phyloP scores from a whole-genome alignment of 2,329 filamentous ascomycete genomes.

The Scopulariopsis brevicaulis region DNA sequence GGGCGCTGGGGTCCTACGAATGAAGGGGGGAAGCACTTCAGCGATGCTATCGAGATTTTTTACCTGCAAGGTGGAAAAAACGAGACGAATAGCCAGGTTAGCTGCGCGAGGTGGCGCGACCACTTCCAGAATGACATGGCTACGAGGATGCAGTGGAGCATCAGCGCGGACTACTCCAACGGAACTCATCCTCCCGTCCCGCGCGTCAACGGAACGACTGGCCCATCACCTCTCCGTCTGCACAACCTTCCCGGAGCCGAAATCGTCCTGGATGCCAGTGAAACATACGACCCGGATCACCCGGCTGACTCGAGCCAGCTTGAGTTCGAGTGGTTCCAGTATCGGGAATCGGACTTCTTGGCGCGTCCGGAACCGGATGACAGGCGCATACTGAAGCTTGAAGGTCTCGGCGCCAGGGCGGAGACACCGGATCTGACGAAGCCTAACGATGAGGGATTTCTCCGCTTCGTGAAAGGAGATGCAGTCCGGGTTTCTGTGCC shows the following conservation, averaged over 20 bases:
- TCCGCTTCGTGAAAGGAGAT: too few species aligned
- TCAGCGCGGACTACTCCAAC: conserved; percentile 13
- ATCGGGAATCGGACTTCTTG: conserved; percentile 15
- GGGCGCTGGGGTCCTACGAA: conserved; percentile 23
- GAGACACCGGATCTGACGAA: too few species aligned
- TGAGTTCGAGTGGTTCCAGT: conserved; percentile 36
- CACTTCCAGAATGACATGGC: conserved; percentile 29
- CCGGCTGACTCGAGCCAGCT: conserved; percentile 17
- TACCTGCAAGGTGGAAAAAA: conserved; percentile 14
- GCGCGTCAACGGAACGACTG: conserved; percentile 26
- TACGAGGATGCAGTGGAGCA: conserved; percentile 26
- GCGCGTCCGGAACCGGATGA: too few species aligned
- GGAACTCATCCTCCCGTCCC: conserved; percentile 34
- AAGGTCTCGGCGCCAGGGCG: too few species aligned
- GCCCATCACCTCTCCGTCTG: conserved; percentile 24
- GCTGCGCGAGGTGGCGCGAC: conserved; percentile 28
- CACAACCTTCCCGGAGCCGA: conserved; percentile 24
- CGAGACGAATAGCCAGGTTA: conserved; percentile 13
- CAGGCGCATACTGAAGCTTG: too few species aligned
- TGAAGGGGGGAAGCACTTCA: conserved; percentile 13
- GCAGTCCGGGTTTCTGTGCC: too few species aligned
- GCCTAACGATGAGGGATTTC: too few species aligned
- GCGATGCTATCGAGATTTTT: conserved; percentile 16
- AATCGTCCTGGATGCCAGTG: conserved; percentile 29
- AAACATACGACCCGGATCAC: conserved; percentile 32